Conservation (phyloP, 306 rosid species). For the Canavalia gladiata region DNA sequence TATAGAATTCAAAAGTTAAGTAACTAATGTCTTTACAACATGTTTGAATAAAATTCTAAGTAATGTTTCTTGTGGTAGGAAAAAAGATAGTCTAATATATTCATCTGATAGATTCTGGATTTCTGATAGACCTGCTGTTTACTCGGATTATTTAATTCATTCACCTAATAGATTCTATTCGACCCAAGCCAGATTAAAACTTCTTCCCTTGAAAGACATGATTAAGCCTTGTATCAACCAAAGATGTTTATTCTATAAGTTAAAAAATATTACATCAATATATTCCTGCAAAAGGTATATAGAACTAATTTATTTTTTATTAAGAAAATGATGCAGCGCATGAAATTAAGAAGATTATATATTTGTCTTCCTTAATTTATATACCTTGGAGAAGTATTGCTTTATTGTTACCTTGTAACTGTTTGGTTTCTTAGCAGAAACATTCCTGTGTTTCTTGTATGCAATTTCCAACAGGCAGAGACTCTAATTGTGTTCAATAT, state of each 20-base stretch:
- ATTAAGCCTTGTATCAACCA: slow-evolving; percentile 10
- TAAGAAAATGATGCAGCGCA: not conserved
- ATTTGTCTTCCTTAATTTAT: not conserved
- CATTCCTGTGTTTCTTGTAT: slow-evolving; percentile 7
- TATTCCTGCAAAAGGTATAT: slow-evolving; percentile 2
- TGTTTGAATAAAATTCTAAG: not conserved
- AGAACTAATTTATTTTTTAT: not conserved
- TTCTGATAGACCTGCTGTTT: not conserved
- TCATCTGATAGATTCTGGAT: not conserved
- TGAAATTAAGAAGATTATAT: not conserved
- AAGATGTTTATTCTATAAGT: slow-evolving; percentile 2
- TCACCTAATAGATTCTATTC: slow-evolving; percentile 6
- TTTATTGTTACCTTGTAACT: not conserved
- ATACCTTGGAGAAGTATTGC: not conserved
- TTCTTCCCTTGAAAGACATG: slow-evolving; percentile 32
- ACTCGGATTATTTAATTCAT: not conserved
- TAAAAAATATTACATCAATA: slow-evolving; percentile 23
- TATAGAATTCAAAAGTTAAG: not conserved
- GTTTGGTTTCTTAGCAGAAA: not conserved
- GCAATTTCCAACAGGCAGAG: not conserved
- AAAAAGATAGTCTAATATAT: not conserved
- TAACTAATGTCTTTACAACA: not conserved
- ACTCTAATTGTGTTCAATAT: slow-evolving; percentile 2
- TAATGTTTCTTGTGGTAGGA: not conserved
- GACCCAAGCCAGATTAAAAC: not conserved